Conservation (phyloP, 2,329 filamentous ascomycete species). For the Pseudogymnoascus sp. region DNA sequence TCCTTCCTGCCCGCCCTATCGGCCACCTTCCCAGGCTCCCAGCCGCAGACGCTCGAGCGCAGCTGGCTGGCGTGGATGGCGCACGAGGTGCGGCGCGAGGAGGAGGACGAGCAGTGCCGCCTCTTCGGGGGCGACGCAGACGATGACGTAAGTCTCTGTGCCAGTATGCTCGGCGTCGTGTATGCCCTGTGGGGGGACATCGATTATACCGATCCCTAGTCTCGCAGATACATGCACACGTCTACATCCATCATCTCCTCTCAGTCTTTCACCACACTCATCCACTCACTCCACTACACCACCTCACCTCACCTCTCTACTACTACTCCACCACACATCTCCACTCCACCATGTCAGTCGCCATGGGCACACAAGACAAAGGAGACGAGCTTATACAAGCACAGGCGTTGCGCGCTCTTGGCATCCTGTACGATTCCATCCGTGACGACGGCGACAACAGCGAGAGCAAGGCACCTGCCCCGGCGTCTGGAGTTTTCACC, state of each 20-base stretch:
- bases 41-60: background rate
- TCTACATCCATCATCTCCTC: background rate
- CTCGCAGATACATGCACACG: background rate
- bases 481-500: background rate
- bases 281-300: background rate
- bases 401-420: conserved; percentile 6
- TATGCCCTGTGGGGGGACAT: conserved; percentile 18
- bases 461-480: background rate
- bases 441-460: background rate
- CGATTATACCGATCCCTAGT: conserved; percentile 9
- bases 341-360: background rate
- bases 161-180: conserved; percentile 26
- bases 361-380: background rate
- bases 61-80: conserved; percentile 1
- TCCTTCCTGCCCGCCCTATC: background rate
- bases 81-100: background rate
- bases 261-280: background rate
- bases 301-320: background rate
- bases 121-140: conserved; percentile 25
- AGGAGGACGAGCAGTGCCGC: conserved; percentile 21
- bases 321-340: background rate
- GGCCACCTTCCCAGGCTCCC: background rate
- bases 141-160: conserved; percentile 23
- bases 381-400: conserved; percentile 9
- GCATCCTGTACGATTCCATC: conserved; percentile 7